Conservation (phyloP, 306 rosid genomes). For the Castanea mollissima region DNA sequence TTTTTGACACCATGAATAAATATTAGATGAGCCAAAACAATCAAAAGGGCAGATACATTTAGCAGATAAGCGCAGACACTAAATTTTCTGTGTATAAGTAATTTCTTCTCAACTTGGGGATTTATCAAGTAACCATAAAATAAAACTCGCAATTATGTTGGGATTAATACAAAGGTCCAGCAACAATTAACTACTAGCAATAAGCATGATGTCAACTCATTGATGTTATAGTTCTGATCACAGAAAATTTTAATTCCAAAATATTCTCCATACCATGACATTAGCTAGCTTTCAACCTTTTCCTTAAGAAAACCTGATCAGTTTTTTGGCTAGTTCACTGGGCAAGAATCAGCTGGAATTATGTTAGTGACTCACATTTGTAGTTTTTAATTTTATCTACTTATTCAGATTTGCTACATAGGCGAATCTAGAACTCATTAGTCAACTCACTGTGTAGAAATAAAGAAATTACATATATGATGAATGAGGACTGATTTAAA, state of each 20-base stretch:
- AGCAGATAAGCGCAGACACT: conserved; percentile 4
- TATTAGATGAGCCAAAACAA: conserved; percentile 8
- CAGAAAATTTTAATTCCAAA: background rate
- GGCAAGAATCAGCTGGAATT: too few species aligned
- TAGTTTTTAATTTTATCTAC: too few species aligned
- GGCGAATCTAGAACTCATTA: too few species aligned
- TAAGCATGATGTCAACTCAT: conserved; percentile 9
- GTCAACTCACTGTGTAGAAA: too few species aligned
- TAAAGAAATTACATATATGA: too few species aligned
- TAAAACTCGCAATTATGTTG: background rate
- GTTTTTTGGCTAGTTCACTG: too few species aligned
- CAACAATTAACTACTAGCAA: background rate
- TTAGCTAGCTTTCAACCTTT: background rate
- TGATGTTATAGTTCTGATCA: background rate
- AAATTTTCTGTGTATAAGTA: conserved; percentile 7
- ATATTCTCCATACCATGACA: background rate
- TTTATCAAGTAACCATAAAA: conserved; percentile 2
- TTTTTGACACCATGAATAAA: conserved; percentile 4
- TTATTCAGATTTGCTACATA: too few species aligned
- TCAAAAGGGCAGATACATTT: conserved; percentile 6
- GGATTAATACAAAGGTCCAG: background rate
- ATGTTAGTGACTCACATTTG: too few species aligned
- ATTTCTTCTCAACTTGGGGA: background rate
- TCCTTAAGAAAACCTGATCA: too few species aligned
- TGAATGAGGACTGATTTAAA: too few species aligned